These are phyloP conservation scores for Talaromyces piceae DNA, from an alignment of 2,329 filamentous ascomycete species.

Conservation along the genomic window DNA sequence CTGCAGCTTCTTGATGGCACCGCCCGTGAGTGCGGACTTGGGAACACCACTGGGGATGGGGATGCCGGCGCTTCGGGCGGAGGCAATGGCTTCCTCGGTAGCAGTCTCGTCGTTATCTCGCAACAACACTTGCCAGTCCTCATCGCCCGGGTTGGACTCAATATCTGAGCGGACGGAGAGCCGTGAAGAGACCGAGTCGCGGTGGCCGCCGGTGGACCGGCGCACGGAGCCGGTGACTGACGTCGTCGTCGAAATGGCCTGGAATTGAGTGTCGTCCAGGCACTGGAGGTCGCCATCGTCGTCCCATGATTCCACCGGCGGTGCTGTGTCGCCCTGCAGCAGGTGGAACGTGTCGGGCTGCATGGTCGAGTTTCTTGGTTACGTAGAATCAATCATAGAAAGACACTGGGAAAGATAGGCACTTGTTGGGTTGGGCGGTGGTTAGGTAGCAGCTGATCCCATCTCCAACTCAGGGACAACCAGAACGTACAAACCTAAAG, in stretches of 20 bases:
- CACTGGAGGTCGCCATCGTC: conserved; percentile 43
- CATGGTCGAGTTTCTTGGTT: conserved; percentile 22
- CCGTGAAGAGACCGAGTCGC: conserved; percentile 75
- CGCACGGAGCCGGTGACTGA: conserved; percentile 37
- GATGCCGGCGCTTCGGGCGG: conserved; percentile 82
- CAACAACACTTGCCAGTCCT: conserved; percentile 81
- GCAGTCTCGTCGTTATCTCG: conserved; percentile 78
- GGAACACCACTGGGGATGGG: conserved; percentile 82
- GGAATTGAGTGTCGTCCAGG: conserved; percentile 39
- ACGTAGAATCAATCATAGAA: not conserved
- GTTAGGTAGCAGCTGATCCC: not conserved
- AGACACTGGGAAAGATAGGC: too few relatives aligned
- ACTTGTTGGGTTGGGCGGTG: not conserved
- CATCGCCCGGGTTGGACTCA: conserved; percentile 66
- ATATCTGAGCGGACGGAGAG: conserved; percentile 76
- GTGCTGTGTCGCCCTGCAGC: conserved; percentile 25
- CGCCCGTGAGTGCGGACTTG: conserved; percentile 79
- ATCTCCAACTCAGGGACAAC: not conserved
- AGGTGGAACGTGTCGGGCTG: conserved; percentile 28
- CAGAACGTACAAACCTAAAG: too few relatives aligned
- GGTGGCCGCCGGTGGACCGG: conserved; percentile 38
- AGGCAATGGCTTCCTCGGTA: conserved; percentile 76
- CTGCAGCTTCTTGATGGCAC: conserved; percentile 85
- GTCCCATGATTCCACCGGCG: conserved; percentile 42
- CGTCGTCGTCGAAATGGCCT: conserved; percentile 38